Evolutionary conservation across 202 grass and related monocot species (phyloP), one percentile per base, ranked within the genome.

Genomic region (Musa balbisiana): DNA sequence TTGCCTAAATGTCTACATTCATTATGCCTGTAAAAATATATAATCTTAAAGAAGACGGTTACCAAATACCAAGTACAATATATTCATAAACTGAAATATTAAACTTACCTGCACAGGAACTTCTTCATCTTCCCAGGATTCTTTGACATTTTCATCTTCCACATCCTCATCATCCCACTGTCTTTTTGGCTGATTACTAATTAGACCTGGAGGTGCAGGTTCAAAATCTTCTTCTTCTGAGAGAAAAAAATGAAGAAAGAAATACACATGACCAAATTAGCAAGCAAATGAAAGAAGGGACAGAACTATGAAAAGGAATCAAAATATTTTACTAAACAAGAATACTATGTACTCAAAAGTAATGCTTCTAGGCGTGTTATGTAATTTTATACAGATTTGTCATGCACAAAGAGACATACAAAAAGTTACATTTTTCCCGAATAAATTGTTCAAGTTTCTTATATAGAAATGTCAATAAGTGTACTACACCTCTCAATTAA

Each of bases 121-220:
- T 15, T 97, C 90, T 66, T 87, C 85, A 56, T 97, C 94, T 89
- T 98, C 94, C 94, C 91, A 98, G 16, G 94, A 98, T 27, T 93
- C 94, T 81, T 93, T 98, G 62, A 91, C 83, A 75, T 93, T 81
- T 11, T 93, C 88, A 62, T 89, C 91, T 72, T 98, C 94, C 43
- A 79, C 91, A 86, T 91, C 90, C 87, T 98, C 94, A 83, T 98
- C 91, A 51, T 26, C 90, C 91, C 90, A 93, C 74, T 82, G 82
- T 67, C 21, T 87, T 70, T 91, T 93, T 67, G 85, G 58, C 33
- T 79, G 83, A 56, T 98, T 81, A 3, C 17, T 73, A 80, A 82
- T 83, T 50, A 80, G 70, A 82, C 58, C 59, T 87, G 88, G 79
- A 13, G 81, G 79, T 3, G 16, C 71, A 10, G 90, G 88, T 75